Evolutionary conservation across 2,329 filamentous ascomycete genomes (phyloP).

Genomic region (Clonostachys rhizophaga): DNA sequence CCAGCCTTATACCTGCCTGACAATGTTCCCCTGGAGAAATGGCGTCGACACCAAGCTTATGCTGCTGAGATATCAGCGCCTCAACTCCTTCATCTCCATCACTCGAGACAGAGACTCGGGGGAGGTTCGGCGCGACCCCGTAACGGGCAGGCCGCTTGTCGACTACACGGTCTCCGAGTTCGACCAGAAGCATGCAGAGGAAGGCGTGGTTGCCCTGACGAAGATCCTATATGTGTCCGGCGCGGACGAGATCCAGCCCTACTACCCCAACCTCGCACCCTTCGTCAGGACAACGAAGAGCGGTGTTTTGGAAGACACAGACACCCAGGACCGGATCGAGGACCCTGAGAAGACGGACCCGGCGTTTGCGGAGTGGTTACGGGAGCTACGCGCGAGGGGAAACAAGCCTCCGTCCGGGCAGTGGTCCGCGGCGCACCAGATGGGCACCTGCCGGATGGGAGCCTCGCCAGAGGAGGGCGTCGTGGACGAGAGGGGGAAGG

Average conservation of each 20-base stretch:
- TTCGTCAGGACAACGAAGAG: constrained; percentile 42
- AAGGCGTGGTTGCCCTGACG: constrained; percentile 66
- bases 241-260: constrained; percentile 72
- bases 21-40: constrained; percentile 60
- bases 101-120: constrained; percentile 73
- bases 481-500: constrained; percentile 50
- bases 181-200: constrained; percentile 67
- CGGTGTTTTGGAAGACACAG: constrained; percentile 9
- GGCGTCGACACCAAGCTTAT: constrained; percentile 71
- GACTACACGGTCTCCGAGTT: constrained; percentile 67
- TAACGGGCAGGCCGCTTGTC: constrained; percentile 59
- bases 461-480: constrained; percentile 44
- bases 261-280: constrained; percentile 55
- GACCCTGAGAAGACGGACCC: constrained; percentile 50
- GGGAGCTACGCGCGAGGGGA: constrained; percentile 38
- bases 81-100: constrained; percentile 69
- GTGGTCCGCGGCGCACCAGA: constrained; percentile 75
- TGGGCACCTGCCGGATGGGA: constrained; percentile 75
- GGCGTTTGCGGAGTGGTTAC: constrained; percentile 58
- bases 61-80: constrained; percentile 62
- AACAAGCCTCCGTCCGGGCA: constrained; percentile 43
- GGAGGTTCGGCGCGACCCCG: constrained; percentile 66
- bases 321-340: constrained; percentile 10
- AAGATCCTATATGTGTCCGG: constrained; percentile 77
- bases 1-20: constrained; percentile 60